Evolutionary conservation across 371 early-diverging fungal species (phyloP).

Genomic region (Mortierella polycephala): DNA sequence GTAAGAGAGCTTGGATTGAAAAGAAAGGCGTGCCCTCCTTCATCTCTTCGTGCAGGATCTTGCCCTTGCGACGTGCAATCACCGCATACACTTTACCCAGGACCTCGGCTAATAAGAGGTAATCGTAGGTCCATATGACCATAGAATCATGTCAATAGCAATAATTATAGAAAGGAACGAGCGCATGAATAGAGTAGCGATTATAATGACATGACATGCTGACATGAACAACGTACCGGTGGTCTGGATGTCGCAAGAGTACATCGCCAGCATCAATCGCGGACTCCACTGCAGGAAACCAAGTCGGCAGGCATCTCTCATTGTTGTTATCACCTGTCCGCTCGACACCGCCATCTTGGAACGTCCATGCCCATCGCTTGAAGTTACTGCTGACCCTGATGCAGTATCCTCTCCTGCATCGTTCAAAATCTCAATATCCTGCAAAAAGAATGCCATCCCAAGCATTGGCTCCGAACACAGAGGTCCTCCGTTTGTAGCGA

Average conservation of each 20-base stretch:
- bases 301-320: constrained; percentile 84
- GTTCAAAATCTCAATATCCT: constrained; percentile 70
- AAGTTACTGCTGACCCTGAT: background rate
- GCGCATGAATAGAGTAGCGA: background rate
- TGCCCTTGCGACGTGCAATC: constrained; percentile 87
- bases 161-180: constrained; percentile 2
- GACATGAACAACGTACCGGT: constrained; percentile 51
- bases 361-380: constrained; percentile 61
- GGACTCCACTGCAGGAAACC: constrained; percentile 96
- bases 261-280: constrained; percentile 94
- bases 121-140: background rate
- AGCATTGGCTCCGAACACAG: constrained; percentile 94
- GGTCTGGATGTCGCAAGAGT: constrained; percentile 95
- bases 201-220: background rate
- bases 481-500: constrained; percentile 91
- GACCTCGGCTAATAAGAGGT: constrained; percentile 73
- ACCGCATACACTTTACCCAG: constrained; percentile 97
- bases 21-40: constrained; percentile 97
- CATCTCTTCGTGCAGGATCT: constrained; percentile 91
- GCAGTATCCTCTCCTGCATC: constrained; percentile 16
- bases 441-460: constrained; percentile 90
- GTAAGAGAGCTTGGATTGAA: constrained; percentile 90
- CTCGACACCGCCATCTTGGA: constrained; percentile 66
- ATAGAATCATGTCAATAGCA: constrained; percentile 1
- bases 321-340: constrained; percentile 91